These are phyloP conservation scores for Pulveroboletus ravenelii DNA, from an alignment of 768 basidiomycete genomes.

Conservation along the genomic window DNA sequence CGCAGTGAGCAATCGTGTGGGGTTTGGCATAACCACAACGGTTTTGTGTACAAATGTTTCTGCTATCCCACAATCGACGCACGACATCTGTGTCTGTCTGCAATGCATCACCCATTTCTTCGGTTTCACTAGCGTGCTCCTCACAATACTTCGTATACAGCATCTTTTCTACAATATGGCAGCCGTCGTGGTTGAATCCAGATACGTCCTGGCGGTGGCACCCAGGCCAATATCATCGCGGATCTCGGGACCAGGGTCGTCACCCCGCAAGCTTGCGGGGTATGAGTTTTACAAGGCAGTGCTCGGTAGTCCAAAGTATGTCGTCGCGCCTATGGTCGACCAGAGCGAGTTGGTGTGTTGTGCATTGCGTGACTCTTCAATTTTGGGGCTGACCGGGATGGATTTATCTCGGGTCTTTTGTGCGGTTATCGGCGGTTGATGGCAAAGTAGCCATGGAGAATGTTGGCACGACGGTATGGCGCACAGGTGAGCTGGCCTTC, in stretches of 20 bases:
- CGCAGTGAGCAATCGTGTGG: too few species aligned
- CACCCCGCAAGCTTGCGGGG: slow-evolving; percentile 50
- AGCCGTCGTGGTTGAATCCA: background rate
- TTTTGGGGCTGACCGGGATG: background rate
- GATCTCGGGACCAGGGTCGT: background rate
- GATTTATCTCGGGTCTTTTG: background rate
- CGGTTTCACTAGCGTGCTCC: background rate
- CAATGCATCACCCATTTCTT: slow-evolving; percentile 5
- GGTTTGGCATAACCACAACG: too few species aligned
- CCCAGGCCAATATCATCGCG: background rate
- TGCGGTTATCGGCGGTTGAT: background rate
- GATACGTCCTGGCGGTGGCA: background rate
- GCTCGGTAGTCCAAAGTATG: slow-evolving; percentile 78
- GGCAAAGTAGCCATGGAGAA: slow-evolving; percentile 78
- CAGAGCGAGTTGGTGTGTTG: slow-evolving; percentile 86
- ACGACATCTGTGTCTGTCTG: background rate
- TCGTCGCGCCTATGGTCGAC: slow-evolving; percentile 99
- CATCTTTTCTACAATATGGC: slow-evolving; percentile 8
- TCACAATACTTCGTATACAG: background rate
- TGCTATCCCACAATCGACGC: background rate
- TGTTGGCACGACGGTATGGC: slow-evolving; percentile 76
- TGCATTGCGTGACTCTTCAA: background rate
- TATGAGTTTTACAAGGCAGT: slow-evolving; percentile 81
- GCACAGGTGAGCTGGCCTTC: slow-evolving; percentile 50
- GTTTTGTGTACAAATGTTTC: slow-evolving; percentile 7